Conservation (phyloP, 352 stramenopile species). For the Globisporangium irregulare region DNA sequence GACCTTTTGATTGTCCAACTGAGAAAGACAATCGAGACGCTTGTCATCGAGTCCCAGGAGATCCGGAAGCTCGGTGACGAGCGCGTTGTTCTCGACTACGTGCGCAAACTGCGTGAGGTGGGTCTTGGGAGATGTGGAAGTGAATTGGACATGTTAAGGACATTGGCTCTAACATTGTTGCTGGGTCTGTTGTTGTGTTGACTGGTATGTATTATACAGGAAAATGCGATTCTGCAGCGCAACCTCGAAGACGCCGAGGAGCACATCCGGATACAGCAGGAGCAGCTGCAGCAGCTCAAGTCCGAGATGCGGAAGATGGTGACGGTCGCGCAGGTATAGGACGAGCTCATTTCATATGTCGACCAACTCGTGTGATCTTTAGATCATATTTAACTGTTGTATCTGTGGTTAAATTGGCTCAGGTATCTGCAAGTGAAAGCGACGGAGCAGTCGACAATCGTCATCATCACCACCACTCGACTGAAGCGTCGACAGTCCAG, state of each 20-base stretch:
- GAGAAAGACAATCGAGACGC: slow-evolving; percentile 72
- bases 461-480: neutral
- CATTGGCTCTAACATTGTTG: neutral
- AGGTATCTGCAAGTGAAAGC: neutral
- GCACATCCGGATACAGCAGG: slow-evolving; percentile 71
- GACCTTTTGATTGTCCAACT: slow-evolving; percentile 77
- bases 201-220: slow-evolving; percentile 19
- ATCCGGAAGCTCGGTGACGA: slow-evolving; percentile 79
- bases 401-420: neutral
- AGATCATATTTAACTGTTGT: neutral
- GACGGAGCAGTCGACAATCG: neutral
- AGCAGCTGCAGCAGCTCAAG: slow-evolving; percentile 78
- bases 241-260: slow-evolving; percentile 77
- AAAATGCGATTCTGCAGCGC: slow-evolving; percentile 62
- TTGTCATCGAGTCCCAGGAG: slow-evolving; percentile 75
- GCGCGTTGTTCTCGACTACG: slow-evolving; percentile 76
- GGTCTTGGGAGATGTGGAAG: neutral
- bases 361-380: neutral
- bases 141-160: neutral
- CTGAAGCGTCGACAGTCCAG: neutral
- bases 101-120: slow-evolving; percentile 76
- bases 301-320: slow-evolving; percentile 55
- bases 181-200: neutral
- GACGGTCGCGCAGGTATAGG: slow-evolving; percentile 29
- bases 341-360: neutral